A percentile compares a stretch with the other conserved stretches of the same genome.
Evolutionary conservation across 1,284 basidiomycete genomes (phyloP).

Genomic region (Chondrostereum purpureum): DNA sequence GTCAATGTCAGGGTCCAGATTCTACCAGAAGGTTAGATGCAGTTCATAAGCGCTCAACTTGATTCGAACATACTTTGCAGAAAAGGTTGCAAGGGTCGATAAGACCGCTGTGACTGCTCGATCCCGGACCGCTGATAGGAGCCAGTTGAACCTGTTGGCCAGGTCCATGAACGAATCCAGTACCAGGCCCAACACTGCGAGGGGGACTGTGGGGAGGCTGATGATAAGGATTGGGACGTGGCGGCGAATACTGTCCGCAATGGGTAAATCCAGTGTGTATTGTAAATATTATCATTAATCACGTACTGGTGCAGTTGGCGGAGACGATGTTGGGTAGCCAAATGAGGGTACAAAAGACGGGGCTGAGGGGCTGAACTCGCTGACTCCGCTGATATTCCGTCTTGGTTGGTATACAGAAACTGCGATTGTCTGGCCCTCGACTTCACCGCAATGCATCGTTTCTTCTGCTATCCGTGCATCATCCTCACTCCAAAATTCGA

Average conservation of each 20-base stretch:
- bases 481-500: slow-evolving; percentile 87
- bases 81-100: slow-evolving; percentile 91
- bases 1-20: slow-evolving; percentile 78
- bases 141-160: slow-evolving; percentile 86
- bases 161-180: slow-evolving; percentile 72
- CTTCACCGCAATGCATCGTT: slow-evolving; percentile 73
- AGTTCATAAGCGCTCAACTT: background rate
- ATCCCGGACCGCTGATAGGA: slow-evolving; percentile 64
- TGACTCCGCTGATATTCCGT: slow-evolving; percentile 41
- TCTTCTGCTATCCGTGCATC: slow-evolving; percentile 75
- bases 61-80: slow-evolving; percentile 55
- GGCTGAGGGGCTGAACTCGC: slow-evolving; percentile 67
- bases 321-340: slow-evolving; percentile 46
- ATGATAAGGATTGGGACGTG: slow-evolving; percentile 30
- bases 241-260: slow-evolving; percentile 52
- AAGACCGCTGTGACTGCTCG: slow-evolving; percentile 74
- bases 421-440: slow-evolving; percentile 75
- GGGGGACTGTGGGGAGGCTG: slow-evolving; percentile 18
- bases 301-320: slow-evolving; percentile 27
- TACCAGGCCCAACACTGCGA: slow-evolving; percentile 5
- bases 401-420: slow-evolving; percentile 71
- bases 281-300: background rate
- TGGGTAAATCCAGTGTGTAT: no score
- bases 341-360: slow-evolving; percentile 70
- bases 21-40: slow-evolving; percentile 37